Evolutionary conservation across 768 basidiomycete species (phyloP), one percentile per base, ranked within the genome.

Genomic region (Psilocybe cubensis): DNA sequence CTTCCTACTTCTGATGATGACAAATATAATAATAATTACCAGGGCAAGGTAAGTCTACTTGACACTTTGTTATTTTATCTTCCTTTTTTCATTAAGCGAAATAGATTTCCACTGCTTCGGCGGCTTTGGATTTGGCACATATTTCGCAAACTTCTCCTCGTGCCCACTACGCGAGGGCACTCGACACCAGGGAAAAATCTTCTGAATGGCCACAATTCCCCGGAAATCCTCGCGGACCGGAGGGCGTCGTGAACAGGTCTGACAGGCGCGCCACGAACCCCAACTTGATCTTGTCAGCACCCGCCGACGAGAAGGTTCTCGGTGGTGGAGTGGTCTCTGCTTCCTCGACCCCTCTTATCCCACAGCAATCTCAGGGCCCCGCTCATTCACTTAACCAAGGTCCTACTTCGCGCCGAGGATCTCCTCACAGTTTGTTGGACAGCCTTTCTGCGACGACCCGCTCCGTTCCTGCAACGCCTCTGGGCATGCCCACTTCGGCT

Each of bases 151-250:
- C 89, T 5, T 88, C 91, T 12, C 86, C 89, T 23, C 83, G 86
- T 27, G 74, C 82, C 47, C 84, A 83, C 46, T 85, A 85, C 58
- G 68, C 78, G 27, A 85, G 87, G 42, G 68, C 74, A 24, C 73
- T 82, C 59, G 87, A 89, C 29, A 72, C 78, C 45, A 79, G 83
- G 29, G 88, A 88, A 68, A 89, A 87, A 70, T 80, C 91, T 8
- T 94, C 94, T 1, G 95, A 97, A 70, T 98, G 96, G 96, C 92
- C 95, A 28, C 93, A 94, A 70, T 97, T 94, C 73, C 78, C 84
- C 44, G 83, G 83, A 24, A 79, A 80, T 45, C 69, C 80, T 42
- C 85, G 89, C 64, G 82, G 78, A 25, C 84, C 85, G 29, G 91
- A 92, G 33, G 77, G 79, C 11, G 63, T 84, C 28, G 67, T 74